Conservation (phyloP, 78 protist species). For the Dictyostelium intermedium region DNA sequence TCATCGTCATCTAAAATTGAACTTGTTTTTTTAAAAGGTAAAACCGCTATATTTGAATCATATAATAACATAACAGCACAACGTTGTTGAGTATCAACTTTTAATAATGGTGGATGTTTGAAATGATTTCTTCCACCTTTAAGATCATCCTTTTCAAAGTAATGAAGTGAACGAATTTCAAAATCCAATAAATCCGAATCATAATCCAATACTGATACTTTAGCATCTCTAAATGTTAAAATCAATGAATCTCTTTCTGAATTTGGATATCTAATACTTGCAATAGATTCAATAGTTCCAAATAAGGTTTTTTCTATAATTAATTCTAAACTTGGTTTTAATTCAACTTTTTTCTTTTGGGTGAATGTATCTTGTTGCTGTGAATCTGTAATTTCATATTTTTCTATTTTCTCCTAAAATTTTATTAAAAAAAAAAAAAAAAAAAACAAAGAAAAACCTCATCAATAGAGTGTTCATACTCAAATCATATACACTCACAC, state of each 20-base stretch:
- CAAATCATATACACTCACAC: no score
- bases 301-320: constrained; percentile 23
- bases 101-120: constrained; percentile 47
- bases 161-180: constrained; percentile 64
- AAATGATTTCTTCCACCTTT: constrained; percentile 38
- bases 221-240: constrained; percentile 60
- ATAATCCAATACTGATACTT: constrained; percentile 44
- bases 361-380: background rate
- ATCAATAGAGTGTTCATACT: no score
- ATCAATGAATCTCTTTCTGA: constrained; percentile 42
- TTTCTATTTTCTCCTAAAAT: constrained; percentile 33
- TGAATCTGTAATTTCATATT: constrained; percentile 7
- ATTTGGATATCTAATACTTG: constrained; percentile 46
- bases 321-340: constrained; percentile 61
- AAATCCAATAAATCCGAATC: background rate
- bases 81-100: constrained; percentile 65
- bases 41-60: constrained; percentile 44
- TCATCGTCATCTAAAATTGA: constrained; percentile 36
- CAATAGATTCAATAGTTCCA: constrained; percentile 50
- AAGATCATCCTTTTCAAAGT: constrained; percentile 39
- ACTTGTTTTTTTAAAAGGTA: constrained; percentile 56
- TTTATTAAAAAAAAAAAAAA: no score
- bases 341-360: background rate
- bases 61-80: constrained; percentile 81
- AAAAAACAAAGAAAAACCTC: no score